A percentile compares a stretch with the other conserved stretches of the same genome.
These are phyloP conservation scores for Diplogelasinospora grovesii DNA, from an alignment of 495 filamentous ascomycete species.

Conservation along the genomic window DNA sequence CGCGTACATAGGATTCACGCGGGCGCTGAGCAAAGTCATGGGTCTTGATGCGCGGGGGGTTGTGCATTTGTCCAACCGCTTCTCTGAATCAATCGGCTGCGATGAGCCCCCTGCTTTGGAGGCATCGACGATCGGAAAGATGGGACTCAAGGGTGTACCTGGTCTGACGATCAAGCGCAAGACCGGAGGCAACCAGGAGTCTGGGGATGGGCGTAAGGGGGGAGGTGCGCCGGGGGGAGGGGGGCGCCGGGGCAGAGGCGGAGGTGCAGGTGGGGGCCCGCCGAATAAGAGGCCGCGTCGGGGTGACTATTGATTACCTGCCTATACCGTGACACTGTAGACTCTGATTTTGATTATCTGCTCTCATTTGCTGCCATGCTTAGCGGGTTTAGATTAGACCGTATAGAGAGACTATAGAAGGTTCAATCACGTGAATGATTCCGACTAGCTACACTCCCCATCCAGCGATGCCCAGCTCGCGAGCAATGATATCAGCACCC, in stretches of 20 bases:
- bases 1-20: conserved; percentile 22
- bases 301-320: no score
- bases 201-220: background rate
- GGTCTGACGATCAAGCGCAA: conserved; percentile 12
- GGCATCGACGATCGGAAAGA: conserved; percentile 18
- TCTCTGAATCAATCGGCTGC: conserved; percentile 17
- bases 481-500: conserved; percentile 50
- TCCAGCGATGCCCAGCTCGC: conserved; percentile 42
- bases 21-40: conserved; percentile 14
- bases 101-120: conserved; percentile 13
- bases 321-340: no score
- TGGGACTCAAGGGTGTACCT: conserved; percentile 28
- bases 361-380: no score
- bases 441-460: no score
- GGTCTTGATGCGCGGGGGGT: conserved; percentile 8
- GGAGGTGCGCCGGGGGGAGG: background rate
- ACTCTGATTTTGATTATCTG: no score
- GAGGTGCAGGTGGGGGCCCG: no score
- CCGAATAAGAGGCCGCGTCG: no score
- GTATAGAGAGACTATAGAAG: no score
- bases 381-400: no score
- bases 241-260: conserved; percentile 1
- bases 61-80: conserved; percentile 21
- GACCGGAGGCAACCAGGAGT: no score
- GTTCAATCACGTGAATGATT: no score